Evolutionary conservation across 345 rosid genomes (phyloP).

Genomic region (Lepidium africanum): DNA sequence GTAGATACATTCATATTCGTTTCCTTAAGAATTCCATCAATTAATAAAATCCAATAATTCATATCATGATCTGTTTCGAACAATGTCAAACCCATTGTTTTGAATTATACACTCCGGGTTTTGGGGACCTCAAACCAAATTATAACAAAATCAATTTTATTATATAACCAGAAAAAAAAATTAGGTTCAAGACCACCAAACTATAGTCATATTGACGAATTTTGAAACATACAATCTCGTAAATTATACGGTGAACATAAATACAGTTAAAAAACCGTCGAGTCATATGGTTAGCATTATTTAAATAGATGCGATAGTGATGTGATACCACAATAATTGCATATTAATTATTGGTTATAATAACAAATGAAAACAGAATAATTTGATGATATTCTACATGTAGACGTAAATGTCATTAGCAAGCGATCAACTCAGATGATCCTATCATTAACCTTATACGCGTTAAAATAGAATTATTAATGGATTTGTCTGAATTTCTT

Average conservation of each 20-base stretch:
- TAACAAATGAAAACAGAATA: slow-evolving; percentile 1
- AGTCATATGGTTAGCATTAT: neutral
- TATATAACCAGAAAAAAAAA: neutral
- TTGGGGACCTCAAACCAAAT: neutral
- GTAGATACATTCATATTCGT: slow-evolving; percentile 12
- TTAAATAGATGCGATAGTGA: slow-evolving; percentile 1
- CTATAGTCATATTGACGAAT: neutral
- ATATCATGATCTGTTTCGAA: slow-evolving; percentile 23
- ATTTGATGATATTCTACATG: neutral
- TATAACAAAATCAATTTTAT: neutral
- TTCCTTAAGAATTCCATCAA: neutral
- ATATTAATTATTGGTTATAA: neutral
- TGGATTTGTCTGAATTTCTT: neutral
- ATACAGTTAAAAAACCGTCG: slow-evolving; percentile 21
- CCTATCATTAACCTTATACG: slow-evolving; percentile 12
- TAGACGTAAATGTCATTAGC: slow-evolving; percentile 4
- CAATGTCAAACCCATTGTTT: slow-evolving; percentile 17
- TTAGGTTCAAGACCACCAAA: neutral
- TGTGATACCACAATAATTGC: slow-evolving; percentile 14
- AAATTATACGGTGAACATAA: neutral
- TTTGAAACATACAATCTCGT: neutral
- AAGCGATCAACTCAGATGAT: slow-evolving; percentile 2
- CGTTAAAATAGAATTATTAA: neutral
- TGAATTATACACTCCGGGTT: neutral
- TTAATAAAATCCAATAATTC: slow-evolving; percentile 23